A percentile compares a stretch with the other conserved stretches of the same genome.
Conservation (phyloP, 805 yeast species). For the Kuraishia molischiana region DNA sequence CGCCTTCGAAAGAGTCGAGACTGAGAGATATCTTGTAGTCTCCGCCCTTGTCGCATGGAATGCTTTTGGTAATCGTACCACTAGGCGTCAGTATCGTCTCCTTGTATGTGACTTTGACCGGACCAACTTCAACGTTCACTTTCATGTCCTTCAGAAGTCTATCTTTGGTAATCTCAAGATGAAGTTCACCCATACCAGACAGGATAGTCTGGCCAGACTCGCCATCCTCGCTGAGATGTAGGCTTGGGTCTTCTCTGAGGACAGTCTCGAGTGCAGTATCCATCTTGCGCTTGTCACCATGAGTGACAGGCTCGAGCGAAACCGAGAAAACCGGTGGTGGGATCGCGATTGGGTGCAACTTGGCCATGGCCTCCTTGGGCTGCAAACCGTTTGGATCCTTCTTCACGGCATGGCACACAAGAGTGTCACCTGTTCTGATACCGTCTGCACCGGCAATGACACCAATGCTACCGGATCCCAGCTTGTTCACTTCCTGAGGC, state of each 20-base stretch:
- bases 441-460: conserved; percentile 68
- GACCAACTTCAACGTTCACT: conserved; percentile 73
- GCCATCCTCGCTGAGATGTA: conserved; percentile 61
- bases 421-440: conserved; percentile 84
- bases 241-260: conserved; percentile 85
- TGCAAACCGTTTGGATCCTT: conserved; percentile 24
- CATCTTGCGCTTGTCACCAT: conserved; percentile 71
- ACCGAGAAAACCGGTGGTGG: conserved; percentile 94
- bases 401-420: conserved; percentile 50
- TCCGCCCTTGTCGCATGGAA: conserved; percentile 7
- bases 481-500: conserved; percentile 57
- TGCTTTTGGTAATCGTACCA: conserved; percentile 10
- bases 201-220: conserved; percentile 84
- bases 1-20: conserved; percentile 22
- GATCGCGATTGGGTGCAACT: conserved; percentile 63
- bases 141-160: conserved; percentile 72
- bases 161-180: conserved; percentile 79
- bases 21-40: conserved; percentile 15
- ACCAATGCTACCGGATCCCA: conserved; percentile 81
- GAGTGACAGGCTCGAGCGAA: conserved; percentile 70
- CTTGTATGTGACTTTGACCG: conserved; percentile 82
- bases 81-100: conserved; percentile 40
- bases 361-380: conserved; percentile 31
- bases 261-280: conserved; percentile 57
- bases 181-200: conserved; percentile 97